Evolutionary conservation across 2,329 filamentous ascomycete species (phyloP), one percentile per base, ranked within the genome.

Genomic region (Hymenoscyphus albidus): DNA sequence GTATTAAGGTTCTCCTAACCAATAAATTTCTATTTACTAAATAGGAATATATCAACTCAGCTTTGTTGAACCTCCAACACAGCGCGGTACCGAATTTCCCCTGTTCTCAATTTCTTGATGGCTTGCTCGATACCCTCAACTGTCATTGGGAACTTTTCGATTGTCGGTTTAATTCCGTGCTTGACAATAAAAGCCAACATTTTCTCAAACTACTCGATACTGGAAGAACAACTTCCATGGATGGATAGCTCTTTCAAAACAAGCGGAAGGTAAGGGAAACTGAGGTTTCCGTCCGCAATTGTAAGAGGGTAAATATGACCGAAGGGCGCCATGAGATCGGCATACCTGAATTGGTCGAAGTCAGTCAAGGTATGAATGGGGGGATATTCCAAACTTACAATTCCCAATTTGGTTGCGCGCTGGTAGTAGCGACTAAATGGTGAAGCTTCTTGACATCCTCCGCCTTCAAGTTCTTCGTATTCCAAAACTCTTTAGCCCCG

Each of bases 101-200:
- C 85, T 0, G 75, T 75, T 13, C 83, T 80, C 76, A 88, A 80
- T 65, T 86, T 85, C 14, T 85, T 71, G 42, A 88, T 76, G 4
- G 79, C 80, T 71, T 82, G 73, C 72, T 86, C 86, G 4, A 72
- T 68, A n/a, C 72, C 72, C 4, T 81, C 80, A 5, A 83, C 79
- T 67, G 79, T 81, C 79, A 89, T 80, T 0, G 81, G 79, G 48
- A 82, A 79, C 71, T 79, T 75, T 71, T 85, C 75, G 31, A 88
- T 78, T 82, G 84, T 85, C 0, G 85, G 80, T 76, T 82, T 81
- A 51, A 88, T 77, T 3, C 80, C 78, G 76, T 86, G 83, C 44
- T 84, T 79, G 0, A 80, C 84, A 3, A 83, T 85, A 67, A 89
- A 80, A 62, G 81, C 69, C 64, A 89, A 70, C 86, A 89, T 88